Evolutionary conservation across 257 asterid species (phyloP).

Genomic region (Solanum phureja): DNA sequence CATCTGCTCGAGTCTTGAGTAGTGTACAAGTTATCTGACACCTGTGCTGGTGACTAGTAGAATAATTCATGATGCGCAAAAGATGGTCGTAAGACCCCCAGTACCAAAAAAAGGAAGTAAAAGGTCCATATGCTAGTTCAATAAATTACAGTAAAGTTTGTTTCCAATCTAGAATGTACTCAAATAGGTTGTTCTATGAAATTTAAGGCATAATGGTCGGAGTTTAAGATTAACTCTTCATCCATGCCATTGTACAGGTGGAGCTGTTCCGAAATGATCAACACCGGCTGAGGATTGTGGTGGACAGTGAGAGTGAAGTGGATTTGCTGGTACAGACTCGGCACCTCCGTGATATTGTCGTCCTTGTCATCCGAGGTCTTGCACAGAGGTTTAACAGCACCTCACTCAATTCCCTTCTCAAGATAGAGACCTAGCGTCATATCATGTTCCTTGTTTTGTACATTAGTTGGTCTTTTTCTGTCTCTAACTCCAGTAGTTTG

Average conservation of each 20-base stretch:
- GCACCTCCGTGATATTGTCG: too few species aligned
- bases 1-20: not conserved
- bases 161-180: not conserved
- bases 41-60: not conserved
- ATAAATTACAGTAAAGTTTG: not conserved
- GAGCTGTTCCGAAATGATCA: slow-evolving; percentile 88
- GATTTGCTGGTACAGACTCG: too few species aligned
- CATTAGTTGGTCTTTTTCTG: too few species aligned
- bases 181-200: not conserved
- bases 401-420: too few species aligned
- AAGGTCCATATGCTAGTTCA: not conserved
- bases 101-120: not conserved
- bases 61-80: not conserved
- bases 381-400: too few species aligned
- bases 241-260: slow-evolving; percentile 33
- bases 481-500: too few species aligned
- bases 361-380: too few species aligned
- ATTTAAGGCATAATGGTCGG: not conserved
- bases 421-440: too few species aligned
- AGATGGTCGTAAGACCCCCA: not conserved
- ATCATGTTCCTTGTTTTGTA: too few species aligned
- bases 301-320: too few species aligned
- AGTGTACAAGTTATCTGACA: not conserved
- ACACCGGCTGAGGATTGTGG: too few species aligned
- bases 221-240: not conserved